Evolutionary conservation across 306 rosid genomes (phyloP), one percentile per base, ranked within the genome.

Genomic region (Acacia crassicarpa): DNA sequence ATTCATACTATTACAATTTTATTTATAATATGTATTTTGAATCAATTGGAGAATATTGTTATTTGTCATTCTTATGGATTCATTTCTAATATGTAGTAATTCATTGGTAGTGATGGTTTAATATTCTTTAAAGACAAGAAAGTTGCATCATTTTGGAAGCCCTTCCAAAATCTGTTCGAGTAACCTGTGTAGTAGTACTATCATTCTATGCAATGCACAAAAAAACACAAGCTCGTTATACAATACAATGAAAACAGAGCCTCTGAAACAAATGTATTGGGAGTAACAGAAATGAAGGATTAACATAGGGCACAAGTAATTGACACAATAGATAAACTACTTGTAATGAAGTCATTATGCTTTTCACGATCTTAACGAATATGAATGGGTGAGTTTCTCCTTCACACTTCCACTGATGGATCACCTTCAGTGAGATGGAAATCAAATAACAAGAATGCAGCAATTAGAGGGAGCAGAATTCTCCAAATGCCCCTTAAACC

Each of bases 371-470:
- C 68, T 83, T 72, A 70, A 77, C 56, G 51, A 83, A 78, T 78
- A 83, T 83, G 76, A 89, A 87, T 78, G 86, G 85, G 88, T 85
- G 83, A 80, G 80, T 84, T 6, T 89, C 63, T 78, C 76, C 72
- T 84, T 74, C 93, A 85, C 86, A 81, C 88, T 85, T 84, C 27
- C 83, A 51, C 79, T 79, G 72, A 62, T 35, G 82, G 78, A 77
- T 77, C 85, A 80, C 84, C 82, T 49, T 75, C 82, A 85, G 86
- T 79, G 82, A 83, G 82, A 85, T 80, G 71, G 80, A 81, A 84
- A 83, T 67, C 75, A 84, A 76, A 76, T 69, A 85, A 80, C 89
- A 86, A 91, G 90, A 82, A 87, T 86, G 86, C 43, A 80, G 89
- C 85, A 81, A 69, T 71, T 51, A 83, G 89, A 85, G 89, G 85